Base-by-base conservation (phyloP, 1,139 yeast species). In the Protomyces lactucae-debilis region DNA sequence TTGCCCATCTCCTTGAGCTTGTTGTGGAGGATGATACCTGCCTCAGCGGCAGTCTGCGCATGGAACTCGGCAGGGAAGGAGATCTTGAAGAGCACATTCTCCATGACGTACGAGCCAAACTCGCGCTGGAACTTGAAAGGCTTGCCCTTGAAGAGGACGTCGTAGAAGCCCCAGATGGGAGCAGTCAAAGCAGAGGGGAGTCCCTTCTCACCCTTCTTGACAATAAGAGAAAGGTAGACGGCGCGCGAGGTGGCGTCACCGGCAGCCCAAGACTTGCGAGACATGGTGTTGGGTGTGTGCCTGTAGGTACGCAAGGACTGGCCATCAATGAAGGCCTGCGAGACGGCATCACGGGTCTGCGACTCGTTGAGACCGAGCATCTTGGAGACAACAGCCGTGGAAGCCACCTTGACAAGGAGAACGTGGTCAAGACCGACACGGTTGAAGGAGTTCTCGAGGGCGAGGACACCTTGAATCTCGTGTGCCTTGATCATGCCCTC, bases 61-160 rank as follows among this genome's bases (percentile, higher is more conserved):
- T 83, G 86, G 75, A 83, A 83, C 72, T 83, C 86, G 28, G 86
- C 86, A n/a, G 86, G 86, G 77, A 79, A 83, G 1, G 85, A 82
- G 68, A 83, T 82, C 75, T 83, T 83, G 75, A 83, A 83, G 63
- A 83, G 72, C 18, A 83, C 82, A 69, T 83, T 83, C 73, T 83
- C 86, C 86, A 83, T 83, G n/a, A 83, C 86, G 70, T 83, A 83
- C 3, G 84, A 80, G 54, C 83, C 84, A 69, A 77, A 82, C 36
- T 71, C 74, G 67, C 85, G 77, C 73, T 83, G 85, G 75, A 83
- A 82, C 70, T 76, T 73, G 75, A 83, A 82, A 55, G 78, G 78
- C 65, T 82, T 70, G 51, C 85, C 84, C 69, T 80, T 78, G 76
- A 82, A 82, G 65, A 82, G 73, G 32, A 82, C 85, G 67, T 83